Evolutionary conservation across 179 eudicot species (phyloP).

Genomic region (Silene vulgaris): DNA sequence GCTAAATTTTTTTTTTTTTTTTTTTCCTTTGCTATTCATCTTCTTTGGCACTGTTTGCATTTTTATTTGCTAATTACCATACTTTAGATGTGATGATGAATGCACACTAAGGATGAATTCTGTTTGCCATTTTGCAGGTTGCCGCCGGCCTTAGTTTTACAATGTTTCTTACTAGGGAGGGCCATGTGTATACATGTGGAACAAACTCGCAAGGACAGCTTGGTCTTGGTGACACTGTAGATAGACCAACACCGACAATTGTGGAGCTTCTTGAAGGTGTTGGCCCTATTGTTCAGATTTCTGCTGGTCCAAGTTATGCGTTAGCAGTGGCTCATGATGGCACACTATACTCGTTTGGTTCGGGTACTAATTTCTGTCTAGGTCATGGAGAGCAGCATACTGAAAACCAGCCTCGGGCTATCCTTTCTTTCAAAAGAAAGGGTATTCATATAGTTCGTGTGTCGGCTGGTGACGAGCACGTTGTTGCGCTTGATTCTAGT

Average conservation of each 20-base stretch:
- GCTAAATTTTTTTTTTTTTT: neutral
- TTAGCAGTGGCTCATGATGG: conserved; percentile 70
- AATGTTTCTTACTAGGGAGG: conserved; percentile 69
- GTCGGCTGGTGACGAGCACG: conserved; percentile 97
- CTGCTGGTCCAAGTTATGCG: conserved; percentile 85
- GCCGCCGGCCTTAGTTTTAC: conserved; percentile 90
- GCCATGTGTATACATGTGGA: conserved; percentile 84
- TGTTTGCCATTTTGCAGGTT: conserved; percentile 47
- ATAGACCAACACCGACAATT: conserved; percentile 56
- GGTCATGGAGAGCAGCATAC: conserved; percentile 93
- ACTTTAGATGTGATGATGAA: neutral
- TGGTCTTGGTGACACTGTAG: conserved; percentile 82
- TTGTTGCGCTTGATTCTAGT: conserved; percentile 87
- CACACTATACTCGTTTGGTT: conserved; percentile 75
- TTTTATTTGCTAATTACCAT: neutral
- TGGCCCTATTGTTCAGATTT: conserved; percentile 62
- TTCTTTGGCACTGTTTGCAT: neutral
- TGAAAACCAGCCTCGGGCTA: conserved; percentile 69
- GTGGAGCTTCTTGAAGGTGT: conserved; percentile 50
- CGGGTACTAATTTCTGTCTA: conserved; percentile 77
- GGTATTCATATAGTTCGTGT: conserved; percentile 76
- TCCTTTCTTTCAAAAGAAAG: conserved; percentile 64
- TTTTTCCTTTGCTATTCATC: neutral
- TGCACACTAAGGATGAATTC: neutral
- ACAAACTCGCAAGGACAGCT: conserved; percentile 79